A percentile compares a stretch with the other conserved stretches of the same genome.
Conservation (phyloP, 192 early-diverging fungal genomes). For the Spizellomyces punctatus region DNA sequence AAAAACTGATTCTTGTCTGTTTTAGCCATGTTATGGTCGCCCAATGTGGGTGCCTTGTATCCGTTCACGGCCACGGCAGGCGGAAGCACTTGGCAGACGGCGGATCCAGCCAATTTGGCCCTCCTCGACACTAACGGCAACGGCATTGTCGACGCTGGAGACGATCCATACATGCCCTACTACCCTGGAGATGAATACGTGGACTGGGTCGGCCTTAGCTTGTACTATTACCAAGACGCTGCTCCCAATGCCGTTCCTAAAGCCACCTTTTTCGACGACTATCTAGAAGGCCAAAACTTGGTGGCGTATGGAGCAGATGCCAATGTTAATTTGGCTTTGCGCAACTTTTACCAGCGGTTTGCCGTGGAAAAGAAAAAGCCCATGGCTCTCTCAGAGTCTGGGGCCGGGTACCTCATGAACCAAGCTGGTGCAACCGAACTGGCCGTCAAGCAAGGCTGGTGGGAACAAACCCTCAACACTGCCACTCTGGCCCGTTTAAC, state of each 20-base stretch:
- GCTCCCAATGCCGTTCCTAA: slow-evolving; percentile 3
- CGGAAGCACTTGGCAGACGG: neutral
- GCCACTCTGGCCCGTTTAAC: slow-evolving; percentile 21
- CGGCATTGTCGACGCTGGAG: slow-evolving; percentile 20
- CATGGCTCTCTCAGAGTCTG: slow-evolving; percentile 45
- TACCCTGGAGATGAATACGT: slow-evolving; percentile 42
- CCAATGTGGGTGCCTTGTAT: slow-evolving; percentile 48
- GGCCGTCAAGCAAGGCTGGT: slow-evolving; percentile 47
- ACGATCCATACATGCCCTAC: slow-evolving; percentile 46
- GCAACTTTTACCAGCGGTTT: slow-evolving; percentile 49
- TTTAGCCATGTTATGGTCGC: slow-evolving; percentile 52
- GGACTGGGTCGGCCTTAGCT: slow-evolving; percentile 41
- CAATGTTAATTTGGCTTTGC: slow-evolving; percentile 14
- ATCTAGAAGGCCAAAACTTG: slow-evolving; percentile 13
- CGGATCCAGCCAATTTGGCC: neutral
- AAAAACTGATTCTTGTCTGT: no score
- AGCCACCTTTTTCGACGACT: slow-evolving; percentile 17
- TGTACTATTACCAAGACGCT: slow-evolving; percentile 26
- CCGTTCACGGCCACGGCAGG: slow-evolving; percentile 31
- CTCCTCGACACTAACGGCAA: slow-evolving; percentile 40
- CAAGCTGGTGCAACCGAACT: slow-evolving; percentile 12
- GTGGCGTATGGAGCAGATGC: slow-evolving; percentile 13
- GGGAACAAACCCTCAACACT: slow-evolving; percentile 17
- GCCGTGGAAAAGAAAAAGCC: slow-evolving; percentile 41
- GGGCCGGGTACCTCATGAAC: slow-evolving; percentile 32